These are phyloP conservation scores for Haematococcus lacustris DNA, from an alignment of 139 green algal species.

Conservation along the genomic window DNA sequence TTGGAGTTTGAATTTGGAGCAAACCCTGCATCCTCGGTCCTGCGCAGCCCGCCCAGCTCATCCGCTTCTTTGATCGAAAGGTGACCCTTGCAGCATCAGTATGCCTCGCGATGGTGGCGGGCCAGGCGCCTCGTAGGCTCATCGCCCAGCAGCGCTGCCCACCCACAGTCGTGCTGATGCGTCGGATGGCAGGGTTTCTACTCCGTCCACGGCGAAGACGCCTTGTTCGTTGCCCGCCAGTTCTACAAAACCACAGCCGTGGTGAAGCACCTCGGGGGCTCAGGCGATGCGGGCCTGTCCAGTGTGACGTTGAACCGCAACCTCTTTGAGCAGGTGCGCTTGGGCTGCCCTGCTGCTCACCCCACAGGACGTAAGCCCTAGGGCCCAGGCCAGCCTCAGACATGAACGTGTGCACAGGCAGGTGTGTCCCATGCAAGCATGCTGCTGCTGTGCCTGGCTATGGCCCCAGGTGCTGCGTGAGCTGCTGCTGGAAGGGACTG, in stretches of 20 bases:
- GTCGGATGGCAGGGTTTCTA: constrained; percentile 61
- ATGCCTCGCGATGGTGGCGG: background rate
- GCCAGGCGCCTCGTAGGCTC: background rate
- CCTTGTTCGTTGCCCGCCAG: constrained; percentile 58
- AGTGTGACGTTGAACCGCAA: constrained; percentile 63
- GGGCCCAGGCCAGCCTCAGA: no score
- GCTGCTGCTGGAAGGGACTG: constrained; percentile 63
- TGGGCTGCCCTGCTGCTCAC: no score
- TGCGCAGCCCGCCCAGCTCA: constrained; percentile 35
- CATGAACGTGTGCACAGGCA: no score
- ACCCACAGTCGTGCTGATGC: background rate
- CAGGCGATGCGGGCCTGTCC: constrained; percentile 15
- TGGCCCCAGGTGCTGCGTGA: constrained; percentile 74
- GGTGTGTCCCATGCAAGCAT: no score
- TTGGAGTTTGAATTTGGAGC: background rate
- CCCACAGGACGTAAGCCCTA: no score
- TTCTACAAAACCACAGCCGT: constrained; percentile 77
- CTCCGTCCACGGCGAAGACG: constrained; percentile 75
- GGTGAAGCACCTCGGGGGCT: constrained; percentile 12
- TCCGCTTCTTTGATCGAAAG: constrained; percentile 72
- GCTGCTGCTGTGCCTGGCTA: no score
- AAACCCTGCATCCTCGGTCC: background rate
- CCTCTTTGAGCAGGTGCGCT: constrained; percentile 62
- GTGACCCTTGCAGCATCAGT: constrained; percentile 10
- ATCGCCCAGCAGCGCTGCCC: background rate